Evolutionary conservation across 2,329 filamentous ascomycete genomes (phyloP).

Genomic region (Trichoderma sp.): DNA sequence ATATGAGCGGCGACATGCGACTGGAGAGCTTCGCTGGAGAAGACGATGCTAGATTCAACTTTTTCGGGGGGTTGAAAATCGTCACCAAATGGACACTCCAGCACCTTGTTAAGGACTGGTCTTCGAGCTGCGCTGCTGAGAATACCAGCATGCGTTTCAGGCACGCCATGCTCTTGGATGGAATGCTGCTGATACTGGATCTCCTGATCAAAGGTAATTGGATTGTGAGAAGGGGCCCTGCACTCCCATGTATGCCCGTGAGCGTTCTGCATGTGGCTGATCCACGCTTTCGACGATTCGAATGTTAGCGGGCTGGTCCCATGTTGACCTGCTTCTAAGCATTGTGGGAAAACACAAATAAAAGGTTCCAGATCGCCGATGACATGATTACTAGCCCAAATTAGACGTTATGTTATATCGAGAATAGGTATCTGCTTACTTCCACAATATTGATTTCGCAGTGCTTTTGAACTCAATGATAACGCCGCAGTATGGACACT

Average conservation of each 20-base stretch:
- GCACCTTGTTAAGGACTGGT: neutral
- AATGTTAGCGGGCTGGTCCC: neutral
- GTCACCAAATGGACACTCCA: neutral
- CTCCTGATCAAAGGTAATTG: neutral
- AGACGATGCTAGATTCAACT: neutral
- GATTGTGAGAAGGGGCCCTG: neutral
- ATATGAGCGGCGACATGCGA: neutral
- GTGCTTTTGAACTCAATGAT: neutral
- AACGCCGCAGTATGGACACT: slow-evolving; percentile 3
- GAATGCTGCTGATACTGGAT: slow-evolving; percentile 5
- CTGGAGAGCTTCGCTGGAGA: neutral
- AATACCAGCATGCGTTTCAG: neutral
- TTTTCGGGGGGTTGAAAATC: neutral
- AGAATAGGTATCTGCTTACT: neutral
- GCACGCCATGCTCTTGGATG: neutral
- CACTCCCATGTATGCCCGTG: slow-evolving; percentile 5
- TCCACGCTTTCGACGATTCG: slow-evolving; percentile 4
- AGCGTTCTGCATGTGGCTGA: slow-evolving; percentile 1
- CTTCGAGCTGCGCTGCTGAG: neutral
- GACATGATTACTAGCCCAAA: neutral
- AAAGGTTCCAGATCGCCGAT: slow-evolving; percentile 4
- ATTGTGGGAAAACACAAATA: neutral
- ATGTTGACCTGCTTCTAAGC: neutral
- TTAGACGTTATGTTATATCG: neutral
- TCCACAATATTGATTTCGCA: neutral